These are phyloP conservation scores for Phaffia australis DNA, from an alignment of 768 basidiomycete species.

Conservation along the genomic window DNA sequence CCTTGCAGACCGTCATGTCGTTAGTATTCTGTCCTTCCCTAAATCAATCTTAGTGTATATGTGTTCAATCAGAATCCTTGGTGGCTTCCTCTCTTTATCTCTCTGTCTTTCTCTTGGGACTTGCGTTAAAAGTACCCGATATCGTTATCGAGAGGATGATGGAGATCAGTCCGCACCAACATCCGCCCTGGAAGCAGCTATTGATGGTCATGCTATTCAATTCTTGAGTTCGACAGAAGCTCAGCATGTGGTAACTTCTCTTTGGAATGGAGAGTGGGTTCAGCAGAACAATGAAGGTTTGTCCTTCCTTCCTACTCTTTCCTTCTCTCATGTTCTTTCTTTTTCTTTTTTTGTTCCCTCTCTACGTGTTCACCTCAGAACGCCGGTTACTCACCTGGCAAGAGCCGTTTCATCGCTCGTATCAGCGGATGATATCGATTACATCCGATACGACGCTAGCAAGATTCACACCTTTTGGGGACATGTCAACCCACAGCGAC, in stretches of 20 bases:
- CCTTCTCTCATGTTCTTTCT: too few species aligned
- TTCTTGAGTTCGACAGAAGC: constrained; percentile 38
- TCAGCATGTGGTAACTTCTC: constrained; percentile 66
- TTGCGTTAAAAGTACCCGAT: constrained; percentile 50
- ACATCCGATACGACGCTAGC: constrained; percentile 55
- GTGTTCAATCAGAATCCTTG: neutral
- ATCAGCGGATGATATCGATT: constrained; percentile 22
- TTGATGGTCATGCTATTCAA: constrained; percentile 72
- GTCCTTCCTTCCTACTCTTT: constrained; percentile 27
- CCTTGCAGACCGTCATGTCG: constrained; percentile 54
- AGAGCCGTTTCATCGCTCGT: neutral
- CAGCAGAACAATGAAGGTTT: constrained; percentile 73
- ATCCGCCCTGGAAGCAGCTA: constrained; percentile 78
- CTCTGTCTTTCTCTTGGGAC: too few species aligned
- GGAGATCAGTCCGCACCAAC: constrained; percentile 63
- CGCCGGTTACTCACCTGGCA: neutral
- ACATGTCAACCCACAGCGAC: constrained; percentile 62
- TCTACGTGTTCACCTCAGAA: neutral
- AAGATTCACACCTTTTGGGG: constrained; percentile 47
- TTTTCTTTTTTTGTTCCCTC: too few species aligned
- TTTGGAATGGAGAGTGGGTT: constrained; percentile 74
- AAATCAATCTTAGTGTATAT: neutral
- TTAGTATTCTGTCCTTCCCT: neutral
- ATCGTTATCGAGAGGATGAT: constrained; percentile 58
- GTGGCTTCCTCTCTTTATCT: too few species aligned